Conservation (phyloP, 495 filamentous ascomycete species). For the Talaromyces wortmannii region DNA sequence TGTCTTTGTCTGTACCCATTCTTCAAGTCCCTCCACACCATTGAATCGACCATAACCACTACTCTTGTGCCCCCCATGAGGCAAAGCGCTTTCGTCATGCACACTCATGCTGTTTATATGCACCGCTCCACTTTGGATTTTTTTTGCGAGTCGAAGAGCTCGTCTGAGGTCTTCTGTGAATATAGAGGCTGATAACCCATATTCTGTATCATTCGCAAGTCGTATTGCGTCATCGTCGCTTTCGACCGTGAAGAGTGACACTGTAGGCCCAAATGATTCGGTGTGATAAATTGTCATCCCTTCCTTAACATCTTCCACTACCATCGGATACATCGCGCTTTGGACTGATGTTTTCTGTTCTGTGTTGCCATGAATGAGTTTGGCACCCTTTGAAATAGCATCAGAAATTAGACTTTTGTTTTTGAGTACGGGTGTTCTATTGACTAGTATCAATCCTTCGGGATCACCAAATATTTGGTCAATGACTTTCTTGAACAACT, state of each 20-base stretch:
- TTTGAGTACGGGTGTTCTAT: constrained; percentile 24
- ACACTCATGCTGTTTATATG: constrained; percentile 85
- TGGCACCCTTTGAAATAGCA: constrained; percentile 1
- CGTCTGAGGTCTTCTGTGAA: constrained; percentile 42
- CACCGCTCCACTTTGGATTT: constrained; percentile 58
- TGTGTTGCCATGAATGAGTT: not conserved
- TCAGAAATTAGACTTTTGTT: constrained; percentile 8
- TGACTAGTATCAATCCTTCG: constrained; percentile 56
- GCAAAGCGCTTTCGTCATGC: constrained; percentile 72
- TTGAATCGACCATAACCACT: constrained; percentile 76
- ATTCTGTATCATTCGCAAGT: constrained; percentile 46
- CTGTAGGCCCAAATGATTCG: constrained; percentile 80
- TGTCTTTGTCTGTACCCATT: constrained; percentile 82
- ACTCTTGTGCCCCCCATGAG: constrained; percentile 82
- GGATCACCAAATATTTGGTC: constrained; percentile 38
- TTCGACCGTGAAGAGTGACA: constrained; percentile 44
- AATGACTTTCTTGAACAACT: constrained; percentile 40
- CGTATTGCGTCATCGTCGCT: constrained; percentile 41
- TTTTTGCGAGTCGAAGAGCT: constrained; percentile 37
- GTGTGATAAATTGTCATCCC: constrained; percentile 79
- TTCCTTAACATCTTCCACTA: constrained; percentile 60
- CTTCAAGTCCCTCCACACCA: constrained; percentile 48
- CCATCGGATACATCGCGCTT: constrained; percentile 62
- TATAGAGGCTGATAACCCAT: constrained; percentile 40
- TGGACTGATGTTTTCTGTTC: not conserved